A percentile compares a stretch with the other conserved stretches of the same genome.
phyloP scores from a whole-genome alignment of 129 eudicot genomes.

The Pseudognaphalium luteoalbum region DNA sequence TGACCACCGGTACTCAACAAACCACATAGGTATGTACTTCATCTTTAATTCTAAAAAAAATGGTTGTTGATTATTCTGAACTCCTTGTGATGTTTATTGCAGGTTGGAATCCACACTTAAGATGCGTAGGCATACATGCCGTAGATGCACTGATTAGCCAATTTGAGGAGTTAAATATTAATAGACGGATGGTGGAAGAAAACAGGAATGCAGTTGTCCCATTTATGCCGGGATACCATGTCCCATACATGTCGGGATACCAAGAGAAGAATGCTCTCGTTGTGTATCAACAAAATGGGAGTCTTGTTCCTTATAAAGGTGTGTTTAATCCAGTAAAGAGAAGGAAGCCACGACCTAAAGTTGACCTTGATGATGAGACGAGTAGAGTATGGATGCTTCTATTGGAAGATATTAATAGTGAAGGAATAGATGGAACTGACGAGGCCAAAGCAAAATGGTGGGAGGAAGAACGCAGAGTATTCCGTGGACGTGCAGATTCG shows the following conservation, averaged over 20 bases:
- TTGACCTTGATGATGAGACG: slow-evolving; percentile 97
- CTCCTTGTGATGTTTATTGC: slow-evolving; percentile 31
- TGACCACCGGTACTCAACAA: slow-evolving; percentile 13
- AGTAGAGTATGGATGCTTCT: slow-evolving; percentile 89
- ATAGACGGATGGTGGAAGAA: slow-evolving; percentile 22
- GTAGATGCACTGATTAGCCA: slow-evolving; percentile 44
- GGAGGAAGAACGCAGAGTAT: slow-evolving; percentile 90
- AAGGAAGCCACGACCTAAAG: slow-evolving; percentile 73
- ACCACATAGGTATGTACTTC: slow-evolving; percentile 31
- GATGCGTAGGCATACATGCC: slow-evolving; percentile 27
- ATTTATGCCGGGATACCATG: slow-evolving; percentile 28
- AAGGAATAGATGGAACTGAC: slow-evolving; percentile 89
- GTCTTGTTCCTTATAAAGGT: slow-evolving; percentile 64
- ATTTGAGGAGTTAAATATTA: slow-evolving; percentile 51
- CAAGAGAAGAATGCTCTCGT: slow-evolving; percentile 72
- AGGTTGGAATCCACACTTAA: slow-evolving; percentile 47
- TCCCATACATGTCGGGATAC: slow-evolving; percentile 25
- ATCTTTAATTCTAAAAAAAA: background rate
- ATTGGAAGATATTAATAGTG: slow-evolving; percentile 77
- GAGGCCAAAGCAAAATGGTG: slow-evolving; percentile 92
- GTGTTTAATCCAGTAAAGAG: slow-evolving; percentile 52
- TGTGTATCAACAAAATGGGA: slow-evolving; percentile 52
- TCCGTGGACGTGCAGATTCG: slow-evolving; percentile 81
- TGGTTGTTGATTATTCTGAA: background rate
- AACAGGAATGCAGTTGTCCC: slow-evolving; percentile 40